A percentile compares a stretch with the other conserved stretches of the same genome.
Conservation (phyloP, 768 basidiomycete species). For the Leccinum obscurum region DNA sequence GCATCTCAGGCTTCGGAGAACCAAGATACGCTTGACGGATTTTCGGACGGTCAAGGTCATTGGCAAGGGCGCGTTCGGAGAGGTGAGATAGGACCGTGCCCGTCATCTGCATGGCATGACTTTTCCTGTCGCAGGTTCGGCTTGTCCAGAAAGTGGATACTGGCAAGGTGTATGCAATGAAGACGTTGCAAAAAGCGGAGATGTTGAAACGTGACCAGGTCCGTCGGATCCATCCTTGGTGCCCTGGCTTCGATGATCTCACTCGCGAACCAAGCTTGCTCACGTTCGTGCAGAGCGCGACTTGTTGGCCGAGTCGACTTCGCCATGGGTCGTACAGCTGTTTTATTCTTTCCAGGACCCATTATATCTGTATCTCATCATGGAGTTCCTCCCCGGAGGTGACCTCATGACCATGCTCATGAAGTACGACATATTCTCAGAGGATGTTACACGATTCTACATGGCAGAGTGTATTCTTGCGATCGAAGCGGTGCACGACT, state of each 20-base stretch:
- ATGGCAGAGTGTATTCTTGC: slow-evolving; percentile 98
- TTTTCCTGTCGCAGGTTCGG: slow-evolving; percentile 59
- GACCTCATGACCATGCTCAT: slow-evolving; percentile 99
- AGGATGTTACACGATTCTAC: slow-evolving; percentile 98
- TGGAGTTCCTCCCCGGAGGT: slow-evolving; percentile 91
- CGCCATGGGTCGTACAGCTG: slow-evolving; percentile 95
- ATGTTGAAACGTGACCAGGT: slow-evolving; percentile 99
- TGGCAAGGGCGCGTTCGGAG: slow-evolving; percentile 98
- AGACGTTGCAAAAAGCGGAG: slow-evolving; percentile 95
- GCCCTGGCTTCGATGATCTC: slow-evolving; percentile 4
- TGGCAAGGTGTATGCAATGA: slow-evolving; percentile 99
- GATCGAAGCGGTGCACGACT: slow-evolving; percentile 95
- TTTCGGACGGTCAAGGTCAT: slow-evolving; percentile 98
- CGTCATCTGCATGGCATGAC: slow-evolving; percentile 1
- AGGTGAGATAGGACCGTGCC: slow-evolving; percentile 51
- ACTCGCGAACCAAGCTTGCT: slow-evolving; percentile 62
- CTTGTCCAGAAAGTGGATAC: slow-evolving; percentile 97
- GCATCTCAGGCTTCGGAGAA: slow-evolving; percentile 88
- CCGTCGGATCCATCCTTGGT: slow-evolving; percentile 21
- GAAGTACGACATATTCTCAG: slow-evolving; percentile 99
- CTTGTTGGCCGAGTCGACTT: slow-evolving; percentile 94
- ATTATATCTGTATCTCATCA: slow-evolving; percentile 94
- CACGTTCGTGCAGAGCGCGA: slow-evolving; percentile 98
- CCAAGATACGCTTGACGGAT: slow-evolving; percentile 89
- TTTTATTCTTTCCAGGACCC: slow-evolving; percentile 99